Evolutionary conservation across 352 stramenopile genomes (phyloP), one percentile per base, ranked within the genome.

Genomic region (Phytophthora pseudosyringae): DNA sequence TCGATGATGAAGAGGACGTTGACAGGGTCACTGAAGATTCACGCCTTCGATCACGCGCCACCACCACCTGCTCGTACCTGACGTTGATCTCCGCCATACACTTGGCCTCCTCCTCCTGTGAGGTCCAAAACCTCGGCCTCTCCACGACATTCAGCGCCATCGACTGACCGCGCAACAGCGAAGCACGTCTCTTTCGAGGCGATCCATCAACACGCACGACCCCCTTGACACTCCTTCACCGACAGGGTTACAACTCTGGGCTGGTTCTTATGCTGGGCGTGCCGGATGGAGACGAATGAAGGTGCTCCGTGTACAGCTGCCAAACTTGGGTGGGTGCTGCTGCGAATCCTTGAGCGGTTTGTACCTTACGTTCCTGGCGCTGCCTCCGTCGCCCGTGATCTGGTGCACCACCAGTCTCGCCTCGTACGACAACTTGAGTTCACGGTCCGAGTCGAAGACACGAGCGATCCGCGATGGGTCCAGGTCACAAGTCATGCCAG

Each of bases 381-480:
- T 69, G 10, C 60, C 70, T 15, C 54, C 59, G 28, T 64, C 48
- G 3, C 35, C 10, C 5, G 62, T 73, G 8, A 86, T 16, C 33
- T 77, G 71, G 29, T 80, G 72, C n/a, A 88, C 69, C 9, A 83
- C 79, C 36, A 83, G 29, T 13, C 64, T 67, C 15, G 78, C 83
- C 31, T 93, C 83, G 47, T 91, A 89, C 31, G 75, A 89, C 4
- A 93, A 65, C 63, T 93, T 93, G 25, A 93, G 67, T 28, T 86
- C 57, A 45, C 76, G 59, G 26, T 60, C 61, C 0, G 69, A 64
- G 51, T 90, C 77, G 63, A 88, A 91, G 21, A 91, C 75, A 16
- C 80, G 78, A 18, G 84, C 84, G 18, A 88, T 64, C 8, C 78
- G 73, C 4, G 46, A 68, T 16, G 80, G 74, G 47, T 91, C 76